Conservation (phyloP, 2,329 filamentous ascomycete species). For the Colletotrichum shisoi region DNA sequence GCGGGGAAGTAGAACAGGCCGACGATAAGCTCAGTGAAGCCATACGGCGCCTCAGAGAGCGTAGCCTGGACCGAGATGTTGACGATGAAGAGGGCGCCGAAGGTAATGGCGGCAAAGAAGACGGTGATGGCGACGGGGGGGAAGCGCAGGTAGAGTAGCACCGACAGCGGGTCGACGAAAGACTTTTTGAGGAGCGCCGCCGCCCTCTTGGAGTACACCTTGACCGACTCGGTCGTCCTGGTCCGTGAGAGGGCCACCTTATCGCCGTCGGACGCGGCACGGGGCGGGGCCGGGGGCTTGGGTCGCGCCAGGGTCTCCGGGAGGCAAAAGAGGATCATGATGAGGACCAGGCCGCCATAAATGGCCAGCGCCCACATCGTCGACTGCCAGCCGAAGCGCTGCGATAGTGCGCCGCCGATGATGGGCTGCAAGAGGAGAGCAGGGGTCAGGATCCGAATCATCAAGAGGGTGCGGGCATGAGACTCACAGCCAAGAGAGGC, state of each 20-base stretch:
- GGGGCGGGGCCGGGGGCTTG: constrained; percentile 39
- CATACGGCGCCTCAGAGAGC: constrained; percentile 73
- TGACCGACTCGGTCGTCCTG: constrained; percentile 69
- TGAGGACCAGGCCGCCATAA: constrained; percentile 68
- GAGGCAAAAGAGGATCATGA: constrained; percentile 67
- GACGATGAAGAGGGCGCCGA: constrained; percentile 76
- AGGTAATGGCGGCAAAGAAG: constrained; percentile 76
- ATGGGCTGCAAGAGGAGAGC: constrained; percentile 60
- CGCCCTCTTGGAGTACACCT: constrained; percentile 62
- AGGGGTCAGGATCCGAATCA: no score
- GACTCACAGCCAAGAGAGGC: constrained; percentile 66
- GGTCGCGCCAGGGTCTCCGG: constrained; percentile 68
- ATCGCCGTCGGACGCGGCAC: constrained; percentile 28
- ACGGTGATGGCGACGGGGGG: constrained; percentile 78
- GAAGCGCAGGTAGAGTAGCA: constrained; percentile 76
- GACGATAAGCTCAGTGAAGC: constrained; percentile 71
- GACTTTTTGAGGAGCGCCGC: constrained; percentile 64
- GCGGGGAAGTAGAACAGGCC: constrained; percentile 81
- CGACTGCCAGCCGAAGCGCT: constrained; percentile 75
- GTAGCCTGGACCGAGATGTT: constrained; percentile 79
- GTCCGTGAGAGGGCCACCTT: constrained; percentile 55
- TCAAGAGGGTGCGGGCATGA: background rate
- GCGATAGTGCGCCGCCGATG: constrained; percentile 75
- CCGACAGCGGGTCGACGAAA: constrained; percentile 75
- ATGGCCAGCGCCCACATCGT: constrained; percentile 80